Conservation (phyloP, 2,329 filamentous ascomycete genomes). For the Aureobasidium sp. region DNA sequence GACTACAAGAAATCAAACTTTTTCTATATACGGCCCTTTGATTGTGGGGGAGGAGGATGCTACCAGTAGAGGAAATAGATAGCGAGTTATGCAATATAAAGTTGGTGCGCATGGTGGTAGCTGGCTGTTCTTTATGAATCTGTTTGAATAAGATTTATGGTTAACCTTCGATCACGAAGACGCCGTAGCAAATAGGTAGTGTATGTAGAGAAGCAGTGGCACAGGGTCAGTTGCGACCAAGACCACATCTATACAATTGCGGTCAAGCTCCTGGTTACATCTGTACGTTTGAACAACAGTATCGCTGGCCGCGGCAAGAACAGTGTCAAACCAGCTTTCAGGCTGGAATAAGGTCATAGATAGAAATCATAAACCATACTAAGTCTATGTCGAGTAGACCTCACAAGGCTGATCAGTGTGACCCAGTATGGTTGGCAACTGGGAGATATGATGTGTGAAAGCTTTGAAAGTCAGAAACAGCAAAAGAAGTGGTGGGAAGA, state of each 20-base stretch:
- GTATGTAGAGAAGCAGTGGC: too few relatives aligned
- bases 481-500: neutral
- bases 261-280: too few relatives aligned
- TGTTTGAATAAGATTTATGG: too few relatives aligned
- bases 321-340: neutral
- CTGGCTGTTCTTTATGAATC: neutral
- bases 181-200: too few relatives aligned
- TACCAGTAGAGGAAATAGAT: neutral
- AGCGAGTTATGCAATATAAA: neutral
- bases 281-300: neutral
- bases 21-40: neutral
- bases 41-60: neutral
- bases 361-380: neutral
- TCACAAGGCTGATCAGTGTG: neutral
- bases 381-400: neutral
- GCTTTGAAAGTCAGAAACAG: neutral
- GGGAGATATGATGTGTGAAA: neutral
- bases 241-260: too few relatives aligned
- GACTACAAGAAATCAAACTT: conserved; percentile 4
- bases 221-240: neutral
- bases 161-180: too few relatives aligned
- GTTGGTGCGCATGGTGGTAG: neutral
- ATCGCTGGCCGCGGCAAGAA: neutral
- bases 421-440: neutral
- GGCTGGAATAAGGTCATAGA: neutral